Base-by-base conservation (phyloP, 176 grass and related monocot genomes). In the Phoenix roebelenii region DNA sequence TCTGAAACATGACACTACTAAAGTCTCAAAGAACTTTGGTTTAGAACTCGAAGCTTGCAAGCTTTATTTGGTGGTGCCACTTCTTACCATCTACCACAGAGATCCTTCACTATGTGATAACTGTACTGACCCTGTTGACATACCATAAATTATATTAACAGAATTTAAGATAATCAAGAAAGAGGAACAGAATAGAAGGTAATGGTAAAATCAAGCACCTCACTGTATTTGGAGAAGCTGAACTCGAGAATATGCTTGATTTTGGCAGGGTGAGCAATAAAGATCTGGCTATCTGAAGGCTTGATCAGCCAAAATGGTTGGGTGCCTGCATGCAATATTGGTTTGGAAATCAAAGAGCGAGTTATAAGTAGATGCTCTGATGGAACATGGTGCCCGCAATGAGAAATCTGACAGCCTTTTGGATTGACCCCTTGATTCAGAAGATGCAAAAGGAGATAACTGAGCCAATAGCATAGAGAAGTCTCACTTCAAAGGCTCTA, bases 151-250 rank as follows among this genome's bases (percentile, higher is more conserved):
- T 22, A 62, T 1, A n/a, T 4, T 35, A 28, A 0, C 15, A 60
- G 24, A 3, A 17, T 52, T 7, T 10, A 28, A 28, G 17, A 7
- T 51, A 25, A 18, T 22, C 9, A 22, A 49, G 3, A 15, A 55
- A 22, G 28, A 9, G 1, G 39, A 15, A 7, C 23, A 17, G 3
- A 22, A 12, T 25, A 28, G 26, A 7, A 5, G 24, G 0, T 14
- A 55, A 49, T 14, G 15, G 54, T 23, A 25, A 55, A 17, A 16
- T 25, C 22, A 58, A 26, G 54, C 16, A 74, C 78, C 76, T 95
- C 85, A 58, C 85, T 82, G 50, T 85, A 95, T 72, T 95, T 95
- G 25, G 35, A 15, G 55, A 95, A 95, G 62, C 89, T 95, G 79
- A 85, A 83, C 72, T 72, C 83, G 70, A 95, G 90, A 62, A 95